A percentile compares a stretch with the other conserved stretches of the same genome.
Evolutionary conservation across 2,329 filamentous ascomycete species (phyloP).

Genomic region (Ascochyta koolunga): DNA sequence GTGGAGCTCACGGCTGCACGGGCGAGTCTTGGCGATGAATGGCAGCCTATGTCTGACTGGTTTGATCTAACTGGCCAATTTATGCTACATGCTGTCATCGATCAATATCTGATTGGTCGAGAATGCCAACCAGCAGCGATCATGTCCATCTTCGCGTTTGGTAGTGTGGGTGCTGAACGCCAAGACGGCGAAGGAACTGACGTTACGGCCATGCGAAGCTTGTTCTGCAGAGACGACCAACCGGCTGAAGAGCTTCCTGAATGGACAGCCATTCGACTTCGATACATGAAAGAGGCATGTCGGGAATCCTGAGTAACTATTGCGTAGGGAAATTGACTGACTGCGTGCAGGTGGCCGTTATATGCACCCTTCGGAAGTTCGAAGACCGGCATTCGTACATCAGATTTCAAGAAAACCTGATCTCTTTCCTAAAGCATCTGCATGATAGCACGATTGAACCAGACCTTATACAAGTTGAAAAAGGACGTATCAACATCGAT

Average conservation of each 20-base stretch:
- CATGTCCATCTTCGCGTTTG: constrained; percentile 55
- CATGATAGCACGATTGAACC: constrained; percentile 54
- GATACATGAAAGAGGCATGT: constrained; percentile 40
- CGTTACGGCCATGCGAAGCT: constrained; percentile 39
- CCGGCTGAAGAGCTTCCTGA: constrained; percentile 35
- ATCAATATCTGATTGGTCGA: constrained; percentile 54
- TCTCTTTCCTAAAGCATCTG: constrained; percentile 52
- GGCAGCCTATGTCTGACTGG: constrained; percentile 49
- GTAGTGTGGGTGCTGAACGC: constrained; percentile 38
- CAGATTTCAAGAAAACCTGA: constrained; percentile 49
- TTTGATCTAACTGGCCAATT: constrained; percentile 55
- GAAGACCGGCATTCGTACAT: constrained; percentile 41
- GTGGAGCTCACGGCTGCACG: constrained; percentile 57
- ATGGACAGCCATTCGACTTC: constrained; percentile 48
- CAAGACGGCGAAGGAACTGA: constrained; percentile 31
- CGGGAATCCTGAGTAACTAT: neutral
- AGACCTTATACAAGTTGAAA: constrained; percentile 59
- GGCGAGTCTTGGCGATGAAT: constrained; percentile 37
- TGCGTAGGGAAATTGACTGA: constrained; percentile 3
- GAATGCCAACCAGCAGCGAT: constrained; percentile 46
- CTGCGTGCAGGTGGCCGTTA: neutral
- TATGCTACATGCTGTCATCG: constrained; percentile 58
- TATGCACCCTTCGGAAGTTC: constrained; percentile 26
- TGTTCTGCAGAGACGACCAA: constrained; percentile 44
- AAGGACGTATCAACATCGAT: constrained; percentile 48